These are phyloP conservation scores for Curvularia lunata DNA, from an alignment of 2,329 filamentous ascomycete species.

Conservation along the genomic window DNA sequence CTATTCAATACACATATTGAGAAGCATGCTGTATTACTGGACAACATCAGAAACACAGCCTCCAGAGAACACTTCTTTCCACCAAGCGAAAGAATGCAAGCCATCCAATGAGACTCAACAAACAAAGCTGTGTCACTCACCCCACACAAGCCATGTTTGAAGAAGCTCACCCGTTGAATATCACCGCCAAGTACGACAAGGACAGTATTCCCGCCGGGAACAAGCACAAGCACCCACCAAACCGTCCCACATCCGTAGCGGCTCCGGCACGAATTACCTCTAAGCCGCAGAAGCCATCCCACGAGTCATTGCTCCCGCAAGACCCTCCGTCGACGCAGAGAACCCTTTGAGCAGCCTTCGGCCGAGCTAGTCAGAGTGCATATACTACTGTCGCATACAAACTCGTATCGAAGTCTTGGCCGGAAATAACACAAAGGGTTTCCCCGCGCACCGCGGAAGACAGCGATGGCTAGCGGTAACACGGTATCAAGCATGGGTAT, in stretches of 20 bases:
- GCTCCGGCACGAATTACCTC: neutral
- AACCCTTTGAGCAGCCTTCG: neutral
- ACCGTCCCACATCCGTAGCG: neutral
- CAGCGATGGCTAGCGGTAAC: neutral
- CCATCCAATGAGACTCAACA: too few relatives aligned
- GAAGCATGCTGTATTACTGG: neutral
- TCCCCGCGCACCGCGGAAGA: neutral
- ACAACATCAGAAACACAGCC: neutral
- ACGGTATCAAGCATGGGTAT: neutral
- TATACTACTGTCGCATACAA: neutral
- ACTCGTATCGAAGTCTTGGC: neutral
- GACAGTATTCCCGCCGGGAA: neutral
- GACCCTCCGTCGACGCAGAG: too few relatives aligned
- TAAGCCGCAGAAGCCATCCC: neutral
- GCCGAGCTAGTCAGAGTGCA: neutral
- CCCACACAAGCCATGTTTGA: neutral
- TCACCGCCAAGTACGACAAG: neutral
- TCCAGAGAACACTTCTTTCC: neutral
- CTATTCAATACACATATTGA: neutral
- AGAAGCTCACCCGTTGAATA: neutral
- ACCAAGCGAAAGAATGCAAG: too few relatives aligned
- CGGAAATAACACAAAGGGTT: neutral
- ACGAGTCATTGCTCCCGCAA: neutral
- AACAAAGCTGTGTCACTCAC: neutral
- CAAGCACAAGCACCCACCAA: neutral